phyloP scores from a whole-genome alignment of 495 filamentous ascomycete species.

The Apiosordaria backusii region DNA sequence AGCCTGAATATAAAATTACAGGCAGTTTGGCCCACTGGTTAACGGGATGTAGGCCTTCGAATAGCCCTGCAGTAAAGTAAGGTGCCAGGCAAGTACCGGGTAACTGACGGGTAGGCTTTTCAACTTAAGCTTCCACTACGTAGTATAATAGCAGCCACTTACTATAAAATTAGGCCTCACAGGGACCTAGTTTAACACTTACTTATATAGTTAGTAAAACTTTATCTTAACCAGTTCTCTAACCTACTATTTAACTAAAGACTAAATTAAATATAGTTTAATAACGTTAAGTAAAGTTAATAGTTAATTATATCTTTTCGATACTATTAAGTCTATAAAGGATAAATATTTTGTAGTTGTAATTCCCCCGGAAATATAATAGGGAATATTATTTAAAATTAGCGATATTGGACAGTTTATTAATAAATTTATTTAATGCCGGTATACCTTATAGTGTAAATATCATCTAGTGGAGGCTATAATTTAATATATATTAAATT shows the following conservation, averaged over 20 bases:
- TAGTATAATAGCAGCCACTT: no score
- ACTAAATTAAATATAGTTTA: constrained; percentile 21
- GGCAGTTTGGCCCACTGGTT: no score
- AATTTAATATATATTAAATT: constrained; percentile 7
- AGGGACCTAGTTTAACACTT: no score
- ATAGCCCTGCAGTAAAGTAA: no score
- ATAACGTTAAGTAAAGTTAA: constrained; percentile 22
- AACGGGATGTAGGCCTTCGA: no score
- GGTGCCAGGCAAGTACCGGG: no score
- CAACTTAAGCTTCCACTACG: no score
- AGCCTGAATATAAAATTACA: no score
- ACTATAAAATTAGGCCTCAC: no score
- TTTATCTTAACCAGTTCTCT: constrained; percentile 34
- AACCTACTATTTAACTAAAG: constrained; percentile 32
- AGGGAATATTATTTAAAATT: constrained; percentile 18
- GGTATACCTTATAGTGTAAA: constrained; percentile 19
- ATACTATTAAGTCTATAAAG: constrained; percentile 28
- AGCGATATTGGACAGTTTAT: constrained; percentile 12
- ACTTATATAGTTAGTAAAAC: constrained; percentile 26
- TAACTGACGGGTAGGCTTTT: no score
- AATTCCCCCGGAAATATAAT: constrained; percentile 3
- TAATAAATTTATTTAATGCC: constrained; percentile 17
- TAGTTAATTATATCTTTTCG: constrained; percentile 27
- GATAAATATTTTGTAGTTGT: constrained; percentile 19
- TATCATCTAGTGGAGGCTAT: constrained; percentile 16